Evolutionary conservation across 2,329 filamentous ascomycete genomes (phyloP), one percentile per base, ranked within the genome.

Genomic region (Triangularia verruculosa): DNA sequence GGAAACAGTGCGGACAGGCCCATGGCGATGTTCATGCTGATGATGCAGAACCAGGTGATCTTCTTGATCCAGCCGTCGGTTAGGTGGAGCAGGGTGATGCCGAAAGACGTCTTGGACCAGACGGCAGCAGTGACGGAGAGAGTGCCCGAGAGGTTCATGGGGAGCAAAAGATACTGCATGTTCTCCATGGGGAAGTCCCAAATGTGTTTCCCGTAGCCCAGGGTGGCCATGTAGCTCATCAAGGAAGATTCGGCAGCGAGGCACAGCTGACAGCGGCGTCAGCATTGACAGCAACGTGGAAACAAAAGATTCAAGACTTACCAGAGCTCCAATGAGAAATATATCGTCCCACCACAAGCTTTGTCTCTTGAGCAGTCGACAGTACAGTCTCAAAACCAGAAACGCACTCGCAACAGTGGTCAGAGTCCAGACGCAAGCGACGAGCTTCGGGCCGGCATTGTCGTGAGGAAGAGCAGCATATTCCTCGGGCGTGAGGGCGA

Each of bases 51-150:
- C 75, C 73, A 75, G 15, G 74, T 61, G 24, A 68, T 25, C 22
- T 43, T 64, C 34, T 71, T 71, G 28, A 70, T 62, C 68, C 72
- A 69, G 13, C 72, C 69, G 15, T 64, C 64, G 13, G 73, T 71
- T 55, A 77, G 70, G 2, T 74, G 74, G 25, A 78, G 71, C 22
- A 78, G 69, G 1, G 74, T 77, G 30, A 77, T 64, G 15, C 74
- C 76, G 62, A 78, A 77, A 0, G 76, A 76, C 0, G 74, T 77
- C 69, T 78, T 79, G 67, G 73, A 74, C 69, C 72, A 72, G 0
- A 73, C 69, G 13, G 76, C 71, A 1, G 71, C 74, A 5, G 72
- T 64, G 54, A 74, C 72, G 9, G 71, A 74, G 51, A 73, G 73
- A 57, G 70, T 70, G 28, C 66, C 69, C 17, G 67, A 65, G 4